Percentiles rank a stretch among this genome's conserved stretches.
Conservation (phyloP, 1,284 basidiomycete species). For the Somion occarium region DNA sequence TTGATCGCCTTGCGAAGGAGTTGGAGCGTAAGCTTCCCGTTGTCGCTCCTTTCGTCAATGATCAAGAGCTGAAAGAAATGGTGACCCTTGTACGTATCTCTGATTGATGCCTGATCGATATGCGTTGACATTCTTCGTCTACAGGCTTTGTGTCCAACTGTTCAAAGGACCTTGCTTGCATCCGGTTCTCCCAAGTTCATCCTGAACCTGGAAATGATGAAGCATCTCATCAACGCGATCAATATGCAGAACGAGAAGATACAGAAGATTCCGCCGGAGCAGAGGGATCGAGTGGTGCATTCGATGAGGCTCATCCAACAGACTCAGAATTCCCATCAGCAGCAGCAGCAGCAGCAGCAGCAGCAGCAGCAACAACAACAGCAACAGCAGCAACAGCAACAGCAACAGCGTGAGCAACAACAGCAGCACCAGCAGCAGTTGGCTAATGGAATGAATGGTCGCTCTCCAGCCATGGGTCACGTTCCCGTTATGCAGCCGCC, state of each 20-base stretch:
- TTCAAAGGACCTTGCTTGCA: not conserved
- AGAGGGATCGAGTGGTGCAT: not conserved
- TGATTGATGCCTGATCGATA: not conserved
- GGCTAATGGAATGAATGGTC: not conserved
- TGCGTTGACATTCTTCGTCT: not conserved
- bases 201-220: not conserved
- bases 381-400: not conserved
- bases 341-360: not conserved
- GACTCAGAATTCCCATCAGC: not conserved
- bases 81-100: not conserved
- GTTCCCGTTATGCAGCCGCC: not conserved
- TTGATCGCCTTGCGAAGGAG: not conserved
- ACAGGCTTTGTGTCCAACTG: not conserved
- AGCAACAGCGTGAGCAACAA: not conserved
- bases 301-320: not conserved
- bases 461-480: not conserved
- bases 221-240: not conserved
- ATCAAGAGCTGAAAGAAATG: not conserved
- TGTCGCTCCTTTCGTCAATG: not conserved
- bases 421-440: not conserved
- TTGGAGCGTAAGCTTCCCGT: not conserved
- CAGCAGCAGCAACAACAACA: constrained; percentile 2
- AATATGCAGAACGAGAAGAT: not conserved
- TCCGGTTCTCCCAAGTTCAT: not conserved
- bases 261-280: not conserved